These are phyloP conservation scores for Geotrichum fermentans DNA, from an alignment of 1,139 yeast genomes.

Conservation along the genomic window DNA sequence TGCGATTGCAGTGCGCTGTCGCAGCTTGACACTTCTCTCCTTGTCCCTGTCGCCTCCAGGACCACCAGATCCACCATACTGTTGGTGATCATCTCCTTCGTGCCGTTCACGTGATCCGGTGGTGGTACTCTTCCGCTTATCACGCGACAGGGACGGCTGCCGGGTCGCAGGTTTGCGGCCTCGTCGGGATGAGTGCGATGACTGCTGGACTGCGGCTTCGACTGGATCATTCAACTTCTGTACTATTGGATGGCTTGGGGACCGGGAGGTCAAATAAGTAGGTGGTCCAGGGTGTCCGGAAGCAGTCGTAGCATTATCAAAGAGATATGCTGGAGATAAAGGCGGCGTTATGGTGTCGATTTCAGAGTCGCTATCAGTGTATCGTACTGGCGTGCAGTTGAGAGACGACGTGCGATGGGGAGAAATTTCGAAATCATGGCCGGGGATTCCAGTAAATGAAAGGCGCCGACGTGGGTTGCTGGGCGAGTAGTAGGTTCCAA, in stretches of 20 bases:
- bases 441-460: not conserved
- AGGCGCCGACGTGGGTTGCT: not conserved
- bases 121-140: not conserved
- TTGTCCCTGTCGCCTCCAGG: conserved; percentile 9
- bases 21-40: conserved; percentile 13
- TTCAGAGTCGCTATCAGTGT: conserved; percentile 1
- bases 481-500: not conserved
- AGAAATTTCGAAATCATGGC: not conserved
- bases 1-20: conserved; percentile 35
- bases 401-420: not conserved
- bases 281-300: not conserved
- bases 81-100: not conserved
- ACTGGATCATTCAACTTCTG: no score
- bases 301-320: not conserved
- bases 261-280: not conserved
- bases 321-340: not conserved
- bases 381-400: not conserved
- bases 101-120: not conserved
- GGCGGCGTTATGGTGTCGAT: conserved; percentile 6
- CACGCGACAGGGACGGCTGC: conserved; percentile 5
- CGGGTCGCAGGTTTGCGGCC: conserved; percentile 2
- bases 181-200: not conserved
- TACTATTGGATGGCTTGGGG: no score
- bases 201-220: not conserved
- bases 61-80: not conserved